Base-by-base conservation (phyloP, 768 basidiomycete species). In the Boletus rex-veris region DNA sequence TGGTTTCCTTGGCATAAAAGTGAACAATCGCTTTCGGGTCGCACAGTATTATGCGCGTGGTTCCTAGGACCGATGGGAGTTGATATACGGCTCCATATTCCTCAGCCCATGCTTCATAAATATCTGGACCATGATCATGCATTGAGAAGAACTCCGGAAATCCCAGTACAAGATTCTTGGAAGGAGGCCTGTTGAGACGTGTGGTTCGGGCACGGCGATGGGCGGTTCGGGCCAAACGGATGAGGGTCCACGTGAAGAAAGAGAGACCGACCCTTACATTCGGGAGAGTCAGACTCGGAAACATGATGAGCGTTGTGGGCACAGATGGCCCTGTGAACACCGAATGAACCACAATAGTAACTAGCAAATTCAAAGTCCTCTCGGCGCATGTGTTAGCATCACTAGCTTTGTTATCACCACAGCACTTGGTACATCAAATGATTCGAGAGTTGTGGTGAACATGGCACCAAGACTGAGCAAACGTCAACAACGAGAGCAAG, bases 401-500 rank as follows among this genome's bases (percentile, higher is more conserved):
- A n/a, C n/a, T n/a, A n/a, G 26, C 26, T 8, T 26, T 26, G 26
- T 26, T 26, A 26, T 28, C 28, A 28, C 28, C 28, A 28, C 28
- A 28, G 28, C 7, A 28, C 7, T 28, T 28, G 7, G 28, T 7
- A 28, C 28, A 26, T 26, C 26, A 41, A 41, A 55, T 63, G 37
- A 40, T 35, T n/a, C 39, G 33, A 54, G 36, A 43, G 45, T 7
- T 16, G 21, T 15, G 33, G 37, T 47, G 39, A 37, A 46, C 7
- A 90, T 89, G 88, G 77, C 87, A 52, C 83, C 87, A 19, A 78
- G 88, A 57, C 71, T 87, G 37, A 94, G 83, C 71, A 95, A 92
- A 71, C 79, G 93, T 44, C 92, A 93, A 69, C 90, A 94, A 64
- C 75, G 92, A 43, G 90, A 92, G 63, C 77, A 84, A 21, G 90